These are phyloP conservation scores for Xylaria curta DNA, from an alignment of 495 filamentous ascomycete species.

Conservation along the genomic window DNA sequence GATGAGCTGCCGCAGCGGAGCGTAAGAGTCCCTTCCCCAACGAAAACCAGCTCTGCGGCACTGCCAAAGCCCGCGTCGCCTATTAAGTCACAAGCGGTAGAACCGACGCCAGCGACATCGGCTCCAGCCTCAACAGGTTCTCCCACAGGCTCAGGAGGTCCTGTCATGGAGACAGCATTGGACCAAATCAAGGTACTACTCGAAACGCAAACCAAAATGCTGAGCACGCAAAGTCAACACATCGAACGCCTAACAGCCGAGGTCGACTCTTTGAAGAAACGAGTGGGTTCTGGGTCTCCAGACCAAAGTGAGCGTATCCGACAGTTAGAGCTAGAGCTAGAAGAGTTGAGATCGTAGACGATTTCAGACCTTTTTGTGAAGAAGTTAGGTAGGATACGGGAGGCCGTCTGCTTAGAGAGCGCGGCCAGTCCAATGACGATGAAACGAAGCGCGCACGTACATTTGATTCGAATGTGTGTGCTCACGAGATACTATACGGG, in stretches of 20 bases:
- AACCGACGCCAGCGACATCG: slow-evolving; percentile 32
- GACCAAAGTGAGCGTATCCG: slow-evolving; percentile 73
- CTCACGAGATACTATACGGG: slow-evolving; percentile 16
- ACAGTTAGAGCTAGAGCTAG: slow-evolving; percentile 72
- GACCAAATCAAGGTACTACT: slow-evolving; percentile 70
- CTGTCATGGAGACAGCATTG: slow-evolving; percentile 53
- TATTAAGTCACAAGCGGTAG: slow-evolving; percentile 36
- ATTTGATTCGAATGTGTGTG: slow-evolving; percentile 31
- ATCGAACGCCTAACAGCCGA: slow-evolving; percentile 69
- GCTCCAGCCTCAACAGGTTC: slow-evolving; percentile 27
- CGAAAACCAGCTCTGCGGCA: slow-evolving; percentile 45
- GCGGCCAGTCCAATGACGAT: slow-evolving; percentile 34
- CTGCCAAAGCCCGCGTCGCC: slow-evolving; percentile 45
- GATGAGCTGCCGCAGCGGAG: slow-evolving; percentile 65
- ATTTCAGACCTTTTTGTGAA: slow-evolving; percentile 22
- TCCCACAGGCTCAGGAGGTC: slow-evolving; percentile 29
- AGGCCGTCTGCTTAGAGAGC: slow-evolving; percentile 15
- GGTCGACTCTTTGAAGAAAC: slow-evolving; percentile 73
- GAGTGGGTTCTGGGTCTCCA: slow-evolving; percentile 59
- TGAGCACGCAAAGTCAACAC: slow-evolving; percentile 62
- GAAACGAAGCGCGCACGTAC: slow-evolving; percentile 35
- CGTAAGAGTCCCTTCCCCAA: slow-evolving; percentile 40
- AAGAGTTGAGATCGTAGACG: slow-evolving; percentile 53
- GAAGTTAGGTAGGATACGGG: slow-evolving; percentile 29
- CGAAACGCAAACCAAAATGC: slow-evolving; percentile 66